phyloP scores from a whole-genome alignment of 2,329 filamentous ascomycete genomes.

The Epichloe uncinata region DNA sequence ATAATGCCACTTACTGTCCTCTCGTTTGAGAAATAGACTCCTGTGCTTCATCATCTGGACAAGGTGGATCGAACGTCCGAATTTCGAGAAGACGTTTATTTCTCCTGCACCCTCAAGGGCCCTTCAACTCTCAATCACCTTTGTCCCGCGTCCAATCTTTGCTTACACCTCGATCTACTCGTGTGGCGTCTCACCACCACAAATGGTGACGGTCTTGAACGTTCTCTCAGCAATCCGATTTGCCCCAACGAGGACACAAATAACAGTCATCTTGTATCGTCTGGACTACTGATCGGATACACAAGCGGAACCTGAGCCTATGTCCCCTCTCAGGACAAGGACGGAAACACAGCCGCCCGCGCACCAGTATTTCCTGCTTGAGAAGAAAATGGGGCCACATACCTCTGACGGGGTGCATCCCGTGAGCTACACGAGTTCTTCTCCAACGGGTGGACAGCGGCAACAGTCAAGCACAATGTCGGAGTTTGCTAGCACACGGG shows the following conservation, averaged over 20 bases:
- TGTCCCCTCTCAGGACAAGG: neutral
- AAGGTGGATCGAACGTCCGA: neutral
- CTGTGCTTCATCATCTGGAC: neutral
- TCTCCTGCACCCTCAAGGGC: neutral
- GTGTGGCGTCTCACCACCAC: neutral
- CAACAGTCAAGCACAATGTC: slow-evolving; percentile 17
- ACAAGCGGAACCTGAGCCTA: slow-evolving; percentile 1
- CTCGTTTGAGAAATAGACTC: neutral
- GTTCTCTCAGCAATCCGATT: neutral
- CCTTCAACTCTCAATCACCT: neutral
- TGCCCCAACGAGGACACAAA: neutral
- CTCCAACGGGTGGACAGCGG: slow-evolving; percentile 13
- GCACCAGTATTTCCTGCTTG: slow-evolving; percentile 7
- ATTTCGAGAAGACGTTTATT: neutral
- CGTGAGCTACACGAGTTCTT: slow-evolving; percentile 20
- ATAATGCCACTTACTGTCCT: neutral
- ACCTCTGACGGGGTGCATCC: slow-evolving; percentile 16
- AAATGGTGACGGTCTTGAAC: neutral
- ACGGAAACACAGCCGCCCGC: neutral
- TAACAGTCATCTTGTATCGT: neutral
- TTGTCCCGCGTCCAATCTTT: neutral
- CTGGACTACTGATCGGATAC: neutral
- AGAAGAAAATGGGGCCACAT: slow-evolving; percentile 15
- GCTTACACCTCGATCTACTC: neutral
- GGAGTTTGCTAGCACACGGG: slow-evolving; percentile 14